Evolutionary conservation across 1,284 basidiomycete genomes (phyloP).

Genomic region (Ustilago esculenta): DNA sequence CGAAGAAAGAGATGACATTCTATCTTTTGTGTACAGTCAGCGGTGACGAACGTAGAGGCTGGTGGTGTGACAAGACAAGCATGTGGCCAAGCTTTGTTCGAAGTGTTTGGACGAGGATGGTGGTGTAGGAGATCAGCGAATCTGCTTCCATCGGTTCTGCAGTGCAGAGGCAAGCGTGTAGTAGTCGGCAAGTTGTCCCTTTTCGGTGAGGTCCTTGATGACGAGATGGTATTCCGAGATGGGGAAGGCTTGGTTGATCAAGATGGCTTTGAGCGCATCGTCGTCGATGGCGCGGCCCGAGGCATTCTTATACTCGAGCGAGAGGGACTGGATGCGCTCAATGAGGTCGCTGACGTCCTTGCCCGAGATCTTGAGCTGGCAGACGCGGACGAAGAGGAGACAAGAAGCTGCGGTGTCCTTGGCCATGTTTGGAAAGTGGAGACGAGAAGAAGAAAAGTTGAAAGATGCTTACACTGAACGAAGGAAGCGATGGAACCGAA

Average conservation of each 20-base stretch:
- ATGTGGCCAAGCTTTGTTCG: too few relatives aligned
- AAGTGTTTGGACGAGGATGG: too few relatives aligned
- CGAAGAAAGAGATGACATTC: too few relatives aligned
- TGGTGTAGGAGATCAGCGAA: too few relatives aligned
- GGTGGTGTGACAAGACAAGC: too few relatives aligned
- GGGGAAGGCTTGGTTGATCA: constrained; percentile 22
- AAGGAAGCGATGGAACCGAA: too few relatives aligned
- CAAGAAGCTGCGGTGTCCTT: constrained; percentile 19
- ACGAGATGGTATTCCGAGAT: constrained; percentile 22
- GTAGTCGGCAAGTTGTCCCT: constrained; percentile 11
- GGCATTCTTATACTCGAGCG: constrained; percentile 22
- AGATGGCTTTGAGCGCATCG: constrained; percentile 20
- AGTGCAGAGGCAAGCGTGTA: constrained; percentile 20
- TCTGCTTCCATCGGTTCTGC: constrained; percentile 16
- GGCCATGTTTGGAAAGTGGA: constrained; percentile 9
- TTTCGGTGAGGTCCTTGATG: constrained; percentile 12
- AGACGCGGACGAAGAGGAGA: constrained; percentile 31
- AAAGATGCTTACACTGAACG: too few relatives aligned
- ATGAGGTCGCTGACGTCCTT: constrained; percentile 31
- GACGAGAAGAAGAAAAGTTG: background rate
- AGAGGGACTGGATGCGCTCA: constrained; percentile 17
- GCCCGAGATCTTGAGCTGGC: constrained; percentile 19
- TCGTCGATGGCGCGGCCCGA: constrained; percentile 21
- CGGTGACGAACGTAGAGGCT: too few relatives aligned
- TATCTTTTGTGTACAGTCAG: too few relatives aligned